Conservation (phyloP, 805 yeast genomes). For the Ogataea trehaloabstinens region DNA sequence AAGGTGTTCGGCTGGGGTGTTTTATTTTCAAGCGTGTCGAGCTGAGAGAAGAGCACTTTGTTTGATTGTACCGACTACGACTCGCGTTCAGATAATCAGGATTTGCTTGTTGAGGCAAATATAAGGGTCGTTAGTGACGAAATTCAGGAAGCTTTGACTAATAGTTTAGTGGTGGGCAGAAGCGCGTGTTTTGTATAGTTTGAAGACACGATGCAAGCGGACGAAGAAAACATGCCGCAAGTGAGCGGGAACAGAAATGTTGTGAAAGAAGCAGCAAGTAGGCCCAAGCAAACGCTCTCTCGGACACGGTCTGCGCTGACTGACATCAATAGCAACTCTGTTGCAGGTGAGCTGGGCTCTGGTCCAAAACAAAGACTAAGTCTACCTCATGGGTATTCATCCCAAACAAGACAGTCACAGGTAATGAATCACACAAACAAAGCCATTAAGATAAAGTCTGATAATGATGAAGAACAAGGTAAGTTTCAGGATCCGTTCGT, state of each 20-base stretch:
- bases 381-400: slow-evolving; percentile 10
- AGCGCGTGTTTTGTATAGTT: no score
- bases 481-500: slow-evolving; percentile 26
- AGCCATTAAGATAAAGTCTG: slow-evolving; percentile 14
- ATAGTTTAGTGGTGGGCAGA: no score
- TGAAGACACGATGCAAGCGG: slow-evolving; percentile 28
- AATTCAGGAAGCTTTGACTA: no score
- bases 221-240: slow-evolving; percentile 30
- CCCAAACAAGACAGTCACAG: slow-evolving; percentile 11
- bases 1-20: no score
- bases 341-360: slow-evolving; percentile 7
- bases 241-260: slow-evolving; percentile 13
- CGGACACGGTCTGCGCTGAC: slow-evolving; percentile 28
- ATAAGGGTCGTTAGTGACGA: no score
- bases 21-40: no score
- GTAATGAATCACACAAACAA: slow-evolving; percentile 11
- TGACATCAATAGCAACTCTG: slow-evolving; percentile 23
- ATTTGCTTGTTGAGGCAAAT: no score
- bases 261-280: slow-evolving; percentile 9
- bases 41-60: no score
- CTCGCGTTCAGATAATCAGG: no score
- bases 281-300: slow-evolving; percentile 18
- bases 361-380: slow-evolving; percentile 17
- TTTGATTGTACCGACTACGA: no score
- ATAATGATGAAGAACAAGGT: slow-evolving; percentile 7